Base-by-base conservation (phyloP, 2,329 filamentous ascomycete species). In the Penicillium sp. region DNA sequence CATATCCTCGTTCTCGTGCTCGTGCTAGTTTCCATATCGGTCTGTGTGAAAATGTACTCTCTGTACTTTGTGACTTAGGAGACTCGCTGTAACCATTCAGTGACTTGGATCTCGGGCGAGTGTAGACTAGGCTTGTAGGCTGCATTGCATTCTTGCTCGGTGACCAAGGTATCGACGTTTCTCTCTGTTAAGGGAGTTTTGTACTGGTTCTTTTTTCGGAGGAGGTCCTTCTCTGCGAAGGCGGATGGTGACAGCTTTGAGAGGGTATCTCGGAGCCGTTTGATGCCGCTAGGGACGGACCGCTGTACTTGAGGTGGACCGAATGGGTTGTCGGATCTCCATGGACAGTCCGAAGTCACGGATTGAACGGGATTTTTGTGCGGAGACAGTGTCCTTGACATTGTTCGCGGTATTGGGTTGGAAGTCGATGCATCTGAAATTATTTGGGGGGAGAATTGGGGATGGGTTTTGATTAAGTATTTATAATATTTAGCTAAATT, bases 51-150 rank as follows among this genome's bases (percentile, higher is more conserved):
- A 10, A 22, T 14, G 37, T n/a, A n/a, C n/a, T n/a, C n/a, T n/a
- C n/a, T n/a, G 22, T 43, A 18, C 13, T 26, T 26, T 32, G 3
- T 10, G 50, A 87, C 86, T 90, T 87, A 74, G 85, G 83, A 73
- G 88, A 87, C 59, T 78, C 82, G 74, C 81, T 82, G 79, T 88
- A 92, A 74, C 89, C 89, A 82, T 85, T 88, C 73, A 82, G 86
- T 76, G 89, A 93, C 65, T 77, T 82, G 80, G 88, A 92, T 66
- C 79, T 87, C 72, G 81, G 84, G 64, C 75, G 77, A 66, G 78
- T 78, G 62, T 64, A 79, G 75, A 83, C 86, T 56, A 77, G 75
- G 60, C 79, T 84, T 66, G 78, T 78, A 72, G 80, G 85, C 85
- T 82, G 88, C 72, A 14, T 66, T 60, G 32, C 65, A 65, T 59